Conservation (phyloP, 2,329 filamentous ascomycete species). For the Aspergillus awamori region DNA sequence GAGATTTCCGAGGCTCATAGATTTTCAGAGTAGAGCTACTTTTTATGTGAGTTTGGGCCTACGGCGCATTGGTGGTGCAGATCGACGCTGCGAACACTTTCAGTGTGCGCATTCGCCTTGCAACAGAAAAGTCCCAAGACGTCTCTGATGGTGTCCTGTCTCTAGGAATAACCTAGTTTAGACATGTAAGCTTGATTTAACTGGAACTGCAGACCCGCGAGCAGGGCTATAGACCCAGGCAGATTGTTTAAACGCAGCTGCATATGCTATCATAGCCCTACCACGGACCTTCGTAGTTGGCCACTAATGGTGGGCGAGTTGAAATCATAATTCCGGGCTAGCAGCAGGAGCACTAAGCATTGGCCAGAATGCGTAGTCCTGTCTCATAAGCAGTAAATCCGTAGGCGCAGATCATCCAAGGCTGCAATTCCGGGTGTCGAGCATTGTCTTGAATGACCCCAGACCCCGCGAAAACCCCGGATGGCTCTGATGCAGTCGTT, state of each 20-base stretch:
- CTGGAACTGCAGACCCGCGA: background rate
- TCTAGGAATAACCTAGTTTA: background rate
- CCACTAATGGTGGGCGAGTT: background rate
- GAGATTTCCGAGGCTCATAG: background rate
- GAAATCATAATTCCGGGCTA: background rate
- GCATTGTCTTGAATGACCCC: background rate
- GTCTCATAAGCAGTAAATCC: background rate
- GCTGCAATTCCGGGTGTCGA: background rate
- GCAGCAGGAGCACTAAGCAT: background rate
- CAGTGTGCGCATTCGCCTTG: no score
- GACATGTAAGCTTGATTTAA: background rate
- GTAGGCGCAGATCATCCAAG: background rate
- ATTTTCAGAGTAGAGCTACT: background rate
- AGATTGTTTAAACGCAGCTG: background rate
- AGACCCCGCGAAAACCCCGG: conserved; percentile 7
- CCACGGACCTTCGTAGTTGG: background rate
- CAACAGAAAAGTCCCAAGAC: background rate
- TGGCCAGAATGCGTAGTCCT: background rate
- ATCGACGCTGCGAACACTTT: no score
- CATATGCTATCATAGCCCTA: background rate
- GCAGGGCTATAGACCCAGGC: background rate
- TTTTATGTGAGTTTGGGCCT: no score
- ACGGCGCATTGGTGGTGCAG: no score
- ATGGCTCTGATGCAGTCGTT: background rate
- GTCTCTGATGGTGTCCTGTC: background rate